Base-by-base conservation (phyloP, 257 asterid genomes). In the Rehmannia glutinosa region DNA sequence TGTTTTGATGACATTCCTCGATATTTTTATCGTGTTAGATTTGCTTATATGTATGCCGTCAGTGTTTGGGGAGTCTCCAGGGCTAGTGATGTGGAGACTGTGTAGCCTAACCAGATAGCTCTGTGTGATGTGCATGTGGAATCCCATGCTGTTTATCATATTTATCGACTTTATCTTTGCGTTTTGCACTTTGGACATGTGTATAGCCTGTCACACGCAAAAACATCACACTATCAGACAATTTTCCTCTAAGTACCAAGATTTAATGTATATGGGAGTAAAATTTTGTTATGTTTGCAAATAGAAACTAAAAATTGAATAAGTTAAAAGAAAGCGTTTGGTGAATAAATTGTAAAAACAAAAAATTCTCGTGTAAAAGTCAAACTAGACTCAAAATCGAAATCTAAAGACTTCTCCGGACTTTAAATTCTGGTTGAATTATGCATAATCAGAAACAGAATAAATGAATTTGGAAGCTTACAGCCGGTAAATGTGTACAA, bases 41-140 rank as follows among this genome's bases (percentile, higher is more conserved):
- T 64, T 74, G 71, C 88, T 81, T 38, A 87, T 78, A 53, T 85
- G 95, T 11, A 87, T 66, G 20, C 89, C 95, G 39, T 87, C 91
- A 1, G 95, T 84, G 66, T 87, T 87, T 1, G 91, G 95, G 30
- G 84, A 76, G 6, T 73, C 69, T 12, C 6, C 77, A 1, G 89
- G 87, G 12, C 85, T 66, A 0, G 80, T 74, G 52, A 87, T 78
- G 3, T 42, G 58, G 10, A 79, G 66, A 4, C 76, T 64, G 21
- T 76, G 86, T 4, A 79, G 33, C 32, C 76, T 74, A 20, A 87
- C 21, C 11, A 51, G 50, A 57, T 69, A 35, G 76, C 88, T 66
- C 41, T 73, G 74, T 2, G 82, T 85, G 19, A 87, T 60, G 61
- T 87, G 95, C 81, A 87, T 70, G 69, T 85, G 84, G 82, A 87